Conservation (phyloP, 345 rosid species). For the Lumnitzera racemosa region DNA sequence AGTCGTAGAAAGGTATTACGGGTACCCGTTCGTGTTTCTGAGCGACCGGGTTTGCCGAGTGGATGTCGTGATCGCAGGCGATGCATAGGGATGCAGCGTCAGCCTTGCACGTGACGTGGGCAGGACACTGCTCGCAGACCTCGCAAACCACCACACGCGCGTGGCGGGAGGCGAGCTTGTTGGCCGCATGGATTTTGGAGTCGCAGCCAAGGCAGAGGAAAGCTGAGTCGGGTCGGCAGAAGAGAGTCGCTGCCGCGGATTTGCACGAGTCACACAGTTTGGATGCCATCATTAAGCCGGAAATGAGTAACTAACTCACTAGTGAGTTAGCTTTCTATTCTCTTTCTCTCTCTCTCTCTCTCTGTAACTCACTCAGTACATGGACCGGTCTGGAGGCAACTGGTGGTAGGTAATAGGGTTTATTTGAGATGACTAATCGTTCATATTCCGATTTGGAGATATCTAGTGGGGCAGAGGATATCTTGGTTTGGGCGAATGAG, state of each 20-base stretch:
- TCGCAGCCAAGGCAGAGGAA: conserved; percentile 80
- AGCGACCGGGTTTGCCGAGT: conserved; percentile 90
- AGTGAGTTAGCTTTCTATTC: too few species aligned
- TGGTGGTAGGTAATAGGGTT: too few species aligned
- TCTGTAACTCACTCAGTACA: too few species aligned
- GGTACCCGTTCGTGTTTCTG: conserved; percentile 87
- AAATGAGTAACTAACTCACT: not conserved
- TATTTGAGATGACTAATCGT: too few species aligned
- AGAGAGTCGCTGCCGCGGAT: conserved; percentile 78
- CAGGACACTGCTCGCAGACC: conserved; percentile 98
- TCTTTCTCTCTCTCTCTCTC: too few species aligned
- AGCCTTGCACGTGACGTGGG: conserved; percentile 93
- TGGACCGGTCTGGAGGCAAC: too few species aligned
- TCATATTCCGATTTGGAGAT: too few species aligned
- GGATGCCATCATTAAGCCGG: conserved; percentile 49
- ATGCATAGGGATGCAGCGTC: conserved; percentile 96
- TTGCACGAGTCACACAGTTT: conserved; percentile 92
- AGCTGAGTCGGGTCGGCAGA: conserved; percentile 90
- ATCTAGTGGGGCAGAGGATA: too few species aligned
- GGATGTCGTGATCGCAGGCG: conserved; percentile 94
- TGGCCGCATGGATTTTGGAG: conserved; percentile 77
- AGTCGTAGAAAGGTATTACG: conserved; percentile 62
- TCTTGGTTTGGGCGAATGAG: too few species aligned
- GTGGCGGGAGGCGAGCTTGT: conserved; percentile 94
- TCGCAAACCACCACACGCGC: conserved; percentile 87